Evolutionary conservation across 352 stramenopile species (phyloP).

Genomic region (Detonula confervacea): DNA sequence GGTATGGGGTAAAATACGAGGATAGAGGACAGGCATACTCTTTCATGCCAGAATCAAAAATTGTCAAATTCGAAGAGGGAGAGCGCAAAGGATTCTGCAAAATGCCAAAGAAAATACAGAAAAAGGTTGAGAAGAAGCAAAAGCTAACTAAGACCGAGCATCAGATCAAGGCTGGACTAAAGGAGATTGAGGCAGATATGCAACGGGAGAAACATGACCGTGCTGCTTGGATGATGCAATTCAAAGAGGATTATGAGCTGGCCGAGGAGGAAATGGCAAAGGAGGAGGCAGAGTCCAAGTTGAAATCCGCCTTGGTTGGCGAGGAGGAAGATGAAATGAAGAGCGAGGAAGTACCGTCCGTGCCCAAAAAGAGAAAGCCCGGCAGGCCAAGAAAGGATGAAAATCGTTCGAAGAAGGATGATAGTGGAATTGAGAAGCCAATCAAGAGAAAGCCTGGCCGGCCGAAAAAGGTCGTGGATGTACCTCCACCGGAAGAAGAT

Average conservation of each 20-base stretch:
- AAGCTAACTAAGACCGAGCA: conserved; percentile 51
- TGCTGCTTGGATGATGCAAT: conserved; percentile 55
- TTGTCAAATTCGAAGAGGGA: conserved; percentile 64
- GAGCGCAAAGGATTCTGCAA: conserved; percentile 47
- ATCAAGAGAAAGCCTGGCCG: conserved; percentile 44
- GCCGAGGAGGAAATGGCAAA: conserved; percentile 22
- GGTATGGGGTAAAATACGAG: conserved; percentile 67
- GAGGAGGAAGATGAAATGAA: conserved; percentile 14
- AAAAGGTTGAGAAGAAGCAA: conserved; percentile 57
- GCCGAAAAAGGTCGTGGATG: conserved; percentile 32
- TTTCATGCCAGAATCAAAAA: conserved; percentile 53
- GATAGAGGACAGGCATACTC: conserved; percentile 59
- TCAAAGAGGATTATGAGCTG: conserved; percentile 55
- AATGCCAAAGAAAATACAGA: conserved; percentile 53
- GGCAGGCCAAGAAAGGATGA: conserved; percentile 32
- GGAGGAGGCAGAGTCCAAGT: conserved; percentile 14
- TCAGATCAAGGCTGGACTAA: conserved; percentile 54
- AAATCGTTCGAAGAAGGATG: neutral
- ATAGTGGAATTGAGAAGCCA: neutral
- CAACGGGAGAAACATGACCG: conserved; percentile 40
- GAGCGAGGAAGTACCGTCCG: conserved; percentile 1
- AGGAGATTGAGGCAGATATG: conserved; percentile 63
- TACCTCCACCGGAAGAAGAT: conserved; percentile 13
- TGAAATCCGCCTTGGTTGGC: neutral
- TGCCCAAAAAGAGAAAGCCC: conserved; percentile 8